Evolutionary conservation across 2,329 filamentous ascomycete species (phyloP), one percentile per base, ranked within the genome.

Genomic region (Aspergillus quadrilineatus): DNA sequence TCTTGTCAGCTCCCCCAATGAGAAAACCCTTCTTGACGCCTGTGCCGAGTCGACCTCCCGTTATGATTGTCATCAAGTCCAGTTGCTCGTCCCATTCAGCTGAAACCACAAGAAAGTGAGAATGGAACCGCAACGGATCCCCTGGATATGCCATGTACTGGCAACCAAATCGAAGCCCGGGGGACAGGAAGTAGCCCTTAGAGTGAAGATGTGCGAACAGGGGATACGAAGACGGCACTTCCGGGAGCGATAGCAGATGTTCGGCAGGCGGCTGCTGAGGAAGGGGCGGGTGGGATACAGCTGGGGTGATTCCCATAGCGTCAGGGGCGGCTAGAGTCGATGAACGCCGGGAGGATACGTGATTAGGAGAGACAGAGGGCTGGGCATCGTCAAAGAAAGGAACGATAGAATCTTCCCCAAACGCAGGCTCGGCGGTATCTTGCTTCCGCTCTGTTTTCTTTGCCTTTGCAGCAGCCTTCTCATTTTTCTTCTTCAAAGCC

Each of bases 21-120:
- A 99, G 77, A 67, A 92, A 97, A 0, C 90, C 90, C 75, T 99
- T 99, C 80, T 99, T 99, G 17, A 97, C 94, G 49, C 90, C 90
- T 2, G 94, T 97, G 0, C 92, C 94, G 60, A 99, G 74, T 64
- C 94, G 82, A 4, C 94, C 94, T 6, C 91, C 92, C 17, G 87
- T 89, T 14, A 97, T 88, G 12, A 99, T 78, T 63, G 96, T 89
- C 63, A 97, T 82, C 67, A 97, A 79, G 37, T 89, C 83, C 55
- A 99, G 88, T 64, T 92, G 85, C 66, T 96, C 85, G 59, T 97
- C 86, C 91, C 92, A 97, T n/a, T 81, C 85, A 65, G 89, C 85
- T 32, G 89, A 86, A n/a, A 88, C 89, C 6, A 88, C 90, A 65
- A 96, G 82, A 72, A 96, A 97, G 73, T 99, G 94, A 45, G 91